These are phyloP conservation scores for Balamuthia mandrillaris DNA, from an alignment of 208 protist species.

Conservation along the genomic window DNA sequence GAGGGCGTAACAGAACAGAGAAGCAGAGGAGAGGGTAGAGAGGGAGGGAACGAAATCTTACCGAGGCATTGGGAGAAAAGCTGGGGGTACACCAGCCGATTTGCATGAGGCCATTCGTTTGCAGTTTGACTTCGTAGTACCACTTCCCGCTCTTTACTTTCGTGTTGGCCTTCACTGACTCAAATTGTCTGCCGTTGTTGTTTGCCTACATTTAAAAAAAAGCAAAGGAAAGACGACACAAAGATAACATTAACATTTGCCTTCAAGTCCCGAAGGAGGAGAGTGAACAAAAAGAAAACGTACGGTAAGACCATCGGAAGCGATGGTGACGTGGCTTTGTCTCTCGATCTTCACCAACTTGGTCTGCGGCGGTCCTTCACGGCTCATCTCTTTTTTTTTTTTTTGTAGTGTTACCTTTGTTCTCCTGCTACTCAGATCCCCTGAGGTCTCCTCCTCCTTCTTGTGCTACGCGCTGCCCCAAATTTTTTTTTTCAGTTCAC, in stretches of 20 bases:
- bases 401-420: too few species aligned
- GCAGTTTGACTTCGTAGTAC: constrained; percentile 10
- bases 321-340: neutral
- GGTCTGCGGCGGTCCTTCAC: neutral
- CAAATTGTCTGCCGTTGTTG: neutral
- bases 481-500: too few species aligned
- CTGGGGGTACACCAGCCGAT: constrained; percentile 4
- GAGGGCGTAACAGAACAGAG: too few species aligned
- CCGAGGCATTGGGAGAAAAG: neutral
- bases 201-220: too few species aligned
- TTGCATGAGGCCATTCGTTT: neutral
- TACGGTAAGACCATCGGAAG: neutral
- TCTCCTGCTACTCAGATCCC: too few species aligned
- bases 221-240: too few species aligned
- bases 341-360: neutral
- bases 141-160: constrained; percentile 2
- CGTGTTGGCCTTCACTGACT: neutral
- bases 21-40: neutral
- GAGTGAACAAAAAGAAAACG: neutral
- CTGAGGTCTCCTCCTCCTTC: too few species aligned
- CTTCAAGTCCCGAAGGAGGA: neutral
- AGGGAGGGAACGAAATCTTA: neutral
- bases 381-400: too few species aligned
- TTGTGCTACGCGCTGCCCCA: too few species aligned
- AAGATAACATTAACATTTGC: neutral